Base-by-base conservation (phyloP, 1,139 yeast species). In the Petasospora rhodanensis region DNA sequence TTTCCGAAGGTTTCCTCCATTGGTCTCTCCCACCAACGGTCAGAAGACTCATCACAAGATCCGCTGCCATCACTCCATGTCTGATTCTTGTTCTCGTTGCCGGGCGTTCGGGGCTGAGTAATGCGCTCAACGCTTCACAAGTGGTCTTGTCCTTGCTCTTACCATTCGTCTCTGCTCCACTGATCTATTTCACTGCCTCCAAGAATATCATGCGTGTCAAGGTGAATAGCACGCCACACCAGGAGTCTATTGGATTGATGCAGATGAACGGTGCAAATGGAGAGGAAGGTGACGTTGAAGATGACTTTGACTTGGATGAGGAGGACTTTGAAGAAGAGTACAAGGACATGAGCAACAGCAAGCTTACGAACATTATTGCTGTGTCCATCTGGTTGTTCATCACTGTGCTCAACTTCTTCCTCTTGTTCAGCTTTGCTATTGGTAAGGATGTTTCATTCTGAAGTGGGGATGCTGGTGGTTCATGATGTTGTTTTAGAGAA, bases 111-210 rank as follows among this genome's bases (percentile, higher is more conserved):
- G 91, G 91, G 0, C 70, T 82, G 24, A 70, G 82, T 5, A 70
- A 70, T 16, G 79, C 83, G 15, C 67, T 82, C 61, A 82, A 81
- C 52, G 73, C 83, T 4, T 77, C 87, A 0, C 93, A 82, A 54
- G 91, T 82, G 23, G 73, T 81, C 5, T 62, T 82, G 34, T 77
- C 86, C 30, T 65, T 82, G 41, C 66, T 81, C 29, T 62, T 82
- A 34, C 91, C 93, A 6, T 72, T 81, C 41, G 84, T 81, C 11
- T 71, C 81, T 29, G 91, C 89, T 2, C 93, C 91, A 8, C 64
- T 82, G 52, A 68, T 82, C 36, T 80, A 76, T 55, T 79, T 82
- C 50, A 82, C 91, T 1, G 70, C 79, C 37, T 68, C 62, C 31
- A 72, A 72, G 45, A 61, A 71, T 35, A 75, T 70, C 40, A 77